phyloP scores from a whole-genome alignment of 305 asterid genomes.

The Galium porrigens region DNA sequence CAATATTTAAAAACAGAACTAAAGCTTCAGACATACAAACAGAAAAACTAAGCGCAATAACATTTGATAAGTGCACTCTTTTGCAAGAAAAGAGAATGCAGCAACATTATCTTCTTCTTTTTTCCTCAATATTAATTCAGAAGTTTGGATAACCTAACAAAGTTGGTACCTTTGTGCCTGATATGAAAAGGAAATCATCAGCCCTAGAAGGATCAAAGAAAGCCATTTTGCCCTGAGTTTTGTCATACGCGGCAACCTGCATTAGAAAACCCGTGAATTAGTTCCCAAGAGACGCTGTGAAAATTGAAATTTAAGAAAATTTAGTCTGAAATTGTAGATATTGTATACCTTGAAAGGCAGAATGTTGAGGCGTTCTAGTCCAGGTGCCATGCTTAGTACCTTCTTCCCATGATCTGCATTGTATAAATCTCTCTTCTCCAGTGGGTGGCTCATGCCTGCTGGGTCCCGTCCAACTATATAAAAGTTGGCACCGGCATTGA shows the following conservation, averaged over 20 bases:
- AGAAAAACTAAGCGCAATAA: not conserved
- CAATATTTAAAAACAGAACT: not conserved
- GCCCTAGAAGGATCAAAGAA: constrained; percentile 83
- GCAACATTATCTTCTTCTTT: not conserved
- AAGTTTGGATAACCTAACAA: not conserved
- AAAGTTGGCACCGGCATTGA: constrained; percentile 86
- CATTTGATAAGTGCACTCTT: not conserved
- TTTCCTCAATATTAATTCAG: not conserved
- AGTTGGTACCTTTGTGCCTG: constrained; percentile 70
- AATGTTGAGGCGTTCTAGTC: constrained; percentile 69
- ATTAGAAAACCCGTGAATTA: not conserved
- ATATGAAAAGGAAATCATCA: constrained; percentile 74
- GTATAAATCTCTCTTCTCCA: constrained; percentile 72
- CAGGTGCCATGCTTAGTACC: constrained; percentile 89
- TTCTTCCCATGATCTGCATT: constrained; percentile 92
- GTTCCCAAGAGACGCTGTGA: not conserved
- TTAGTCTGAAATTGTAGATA: not conserved
- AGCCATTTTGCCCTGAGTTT: constrained; percentile 67
- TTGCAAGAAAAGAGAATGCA: not conserved
- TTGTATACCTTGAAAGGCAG: constrained; percentile 63
- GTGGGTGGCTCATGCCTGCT: constrained; percentile 88
- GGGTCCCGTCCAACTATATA: constrained; percentile 89
- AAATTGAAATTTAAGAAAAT: not conserved
- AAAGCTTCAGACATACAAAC: not conserved
- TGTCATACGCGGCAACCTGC: constrained; percentile 92